phyloP scores from a whole-genome alignment of 169 alveolate species.

The Plasmodium yoelii region DNA sequence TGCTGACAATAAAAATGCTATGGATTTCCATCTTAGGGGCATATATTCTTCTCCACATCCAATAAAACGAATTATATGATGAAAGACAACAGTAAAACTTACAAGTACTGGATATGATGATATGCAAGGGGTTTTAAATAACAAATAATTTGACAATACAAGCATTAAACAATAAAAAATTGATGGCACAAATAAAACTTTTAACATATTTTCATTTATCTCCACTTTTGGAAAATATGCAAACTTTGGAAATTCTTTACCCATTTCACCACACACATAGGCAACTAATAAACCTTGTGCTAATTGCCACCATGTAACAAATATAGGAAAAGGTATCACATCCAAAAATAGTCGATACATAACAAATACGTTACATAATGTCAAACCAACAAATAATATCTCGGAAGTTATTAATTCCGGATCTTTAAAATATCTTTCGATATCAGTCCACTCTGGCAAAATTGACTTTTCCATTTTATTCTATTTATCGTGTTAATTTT shows the following conservation, averaged over 20 bases:
- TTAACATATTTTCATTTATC: slow-evolving; percentile 85
- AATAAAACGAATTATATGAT: slow-evolving; percentile 93
- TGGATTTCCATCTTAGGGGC: slow-evolving; percentile 93
- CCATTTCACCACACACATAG: slow-evolving; percentile 93
- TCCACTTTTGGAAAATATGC: slow-evolving; percentile 90
- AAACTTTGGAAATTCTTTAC: slow-evolving; percentile 87
- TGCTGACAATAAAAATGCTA: slow-evolving; percentile 88
- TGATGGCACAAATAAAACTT: slow-evolving; percentile 89
- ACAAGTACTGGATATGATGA: slow-evolving; percentile 94
- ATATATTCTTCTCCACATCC: slow-evolving; percentile 95
- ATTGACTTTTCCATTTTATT: slow-evolving; percentile 56
- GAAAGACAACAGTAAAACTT: slow-evolving; percentile 94
- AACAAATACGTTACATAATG: slow-evolving; percentile 92
- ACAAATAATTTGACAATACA: slow-evolving; percentile 91
- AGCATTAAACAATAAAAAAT: slow-evolving; percentile 91
- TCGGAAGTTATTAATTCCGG: slow-evolving; percentile 92
- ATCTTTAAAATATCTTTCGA: slow-evolving; percentile 88
- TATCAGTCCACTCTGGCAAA: slow-evolving; percentile 84
- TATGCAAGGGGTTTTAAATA: slow-evolving; percentile 91
- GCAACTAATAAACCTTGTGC: slow-evolving; percentile 93
- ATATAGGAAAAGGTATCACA: slow-evolving; percentile 92
- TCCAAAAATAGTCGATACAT: slow-evolving; percentile 91
- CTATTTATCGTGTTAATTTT: not conserved
- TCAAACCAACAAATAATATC: slow-evolving; percentile 88
- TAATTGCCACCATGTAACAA: slow-evolving; percentile 95